A percentile compares a stretch with the other conserved stretches of the same genome.
These are phyloP conservation scores for Cystobasidiopsis lactophilus DNA, from an alignment of 768 basidiomycete species.

Conservation along the genomic window DNA sequence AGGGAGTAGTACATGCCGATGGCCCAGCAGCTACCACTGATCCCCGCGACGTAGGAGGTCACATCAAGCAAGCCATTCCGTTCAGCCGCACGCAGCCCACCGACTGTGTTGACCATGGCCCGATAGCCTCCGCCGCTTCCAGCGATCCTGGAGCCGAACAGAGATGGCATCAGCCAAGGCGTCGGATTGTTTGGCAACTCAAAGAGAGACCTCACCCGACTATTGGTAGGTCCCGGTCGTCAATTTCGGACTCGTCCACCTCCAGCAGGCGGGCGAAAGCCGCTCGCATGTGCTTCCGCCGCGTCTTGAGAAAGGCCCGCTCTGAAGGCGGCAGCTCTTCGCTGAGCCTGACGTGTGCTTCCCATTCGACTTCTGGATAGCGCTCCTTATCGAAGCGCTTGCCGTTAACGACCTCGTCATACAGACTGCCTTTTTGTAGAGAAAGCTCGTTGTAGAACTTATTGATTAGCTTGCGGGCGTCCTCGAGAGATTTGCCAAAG, in stretches of 20 bases:
- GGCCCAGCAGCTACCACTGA: constrained; percentile 23
- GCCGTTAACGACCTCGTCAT: constrained; percentile 45
- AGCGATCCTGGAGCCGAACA: not conserved
- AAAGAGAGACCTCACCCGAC: constrained; percentile 18
- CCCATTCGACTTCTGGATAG: constrained; percentile 20
- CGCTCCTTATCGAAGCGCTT: constrained; percentile 10
- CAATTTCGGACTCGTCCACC: constrained; percentile 19
- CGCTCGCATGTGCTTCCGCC: constrained; percentile 15
- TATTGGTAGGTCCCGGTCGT: constrained; percentile 22
- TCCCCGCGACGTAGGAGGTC: constrained; percentile 21
- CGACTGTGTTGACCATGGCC: constrained; percentile 23
- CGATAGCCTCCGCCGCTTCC: constrained; percentile 14
- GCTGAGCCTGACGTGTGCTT: constrained; percentile 20
- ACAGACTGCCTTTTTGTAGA: not conserved
- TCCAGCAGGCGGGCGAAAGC: constrained; percentile 21
- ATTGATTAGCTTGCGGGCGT: not conserved
- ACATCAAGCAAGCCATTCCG: constrained; percentile 20
- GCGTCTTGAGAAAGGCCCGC: constrained; percentile 15
- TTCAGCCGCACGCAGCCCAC: constrained; percentile 18
- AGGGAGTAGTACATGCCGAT: constrained; percentile 20
- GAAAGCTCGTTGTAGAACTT: not conserved
- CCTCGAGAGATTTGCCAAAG: too few species aligned
- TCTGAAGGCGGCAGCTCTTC: constrained; percentile 18
- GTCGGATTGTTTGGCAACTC: not conserved
- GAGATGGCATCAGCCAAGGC: not conserved